Conservation (phyloP, 768 basidiomycete genomes). For the Pholiota molesta region DNA sequence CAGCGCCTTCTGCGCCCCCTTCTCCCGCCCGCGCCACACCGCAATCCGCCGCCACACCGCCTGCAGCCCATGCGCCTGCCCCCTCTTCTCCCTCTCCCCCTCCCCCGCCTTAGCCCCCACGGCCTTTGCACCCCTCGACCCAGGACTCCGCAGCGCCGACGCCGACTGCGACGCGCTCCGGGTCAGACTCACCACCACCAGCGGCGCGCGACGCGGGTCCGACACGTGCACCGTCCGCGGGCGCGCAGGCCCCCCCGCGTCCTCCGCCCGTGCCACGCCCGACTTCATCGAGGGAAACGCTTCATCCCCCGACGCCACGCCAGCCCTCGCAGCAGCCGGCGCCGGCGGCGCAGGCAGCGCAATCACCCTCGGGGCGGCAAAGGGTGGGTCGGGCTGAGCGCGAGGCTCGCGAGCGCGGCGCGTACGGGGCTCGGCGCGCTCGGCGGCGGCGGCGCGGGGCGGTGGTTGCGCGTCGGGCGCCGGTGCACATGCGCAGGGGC, state of each 20-base stretch:
- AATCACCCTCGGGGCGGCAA: neutral
- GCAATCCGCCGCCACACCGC: neutral
- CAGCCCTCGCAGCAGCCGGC: neutral
- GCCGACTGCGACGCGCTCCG: neutral
- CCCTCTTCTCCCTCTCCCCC: neutral
- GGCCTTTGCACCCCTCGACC: neutral
- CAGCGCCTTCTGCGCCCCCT: neutral
- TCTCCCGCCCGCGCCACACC: slow-evolving; percentile 4
- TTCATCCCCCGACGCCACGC: neutral
- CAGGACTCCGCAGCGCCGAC: neutral
- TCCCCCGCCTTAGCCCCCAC: neutral
- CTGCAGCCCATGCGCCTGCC: neutral
- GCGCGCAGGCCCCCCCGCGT: neutral
- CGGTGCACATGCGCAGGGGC: neutral
- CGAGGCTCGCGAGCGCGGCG: neutral
- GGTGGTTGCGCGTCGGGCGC: neutral
- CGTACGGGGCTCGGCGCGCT: neutral
- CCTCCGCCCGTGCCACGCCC: neutral
- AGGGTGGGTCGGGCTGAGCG: neutral
- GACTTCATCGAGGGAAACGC: neutral
- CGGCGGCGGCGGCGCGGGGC: slow-evolving; percentile 4
- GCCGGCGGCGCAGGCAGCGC: neutral
- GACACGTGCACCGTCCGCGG: neutral
- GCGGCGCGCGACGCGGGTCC: neutral
- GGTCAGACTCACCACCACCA: neutral